Percentiles rank a stretch among this genome's conserved stretches.
phyloP scores from a whole-genome alignment of 2,329 filamentous ascomycete genomes.

The Microsporum audouinii region DNA sequence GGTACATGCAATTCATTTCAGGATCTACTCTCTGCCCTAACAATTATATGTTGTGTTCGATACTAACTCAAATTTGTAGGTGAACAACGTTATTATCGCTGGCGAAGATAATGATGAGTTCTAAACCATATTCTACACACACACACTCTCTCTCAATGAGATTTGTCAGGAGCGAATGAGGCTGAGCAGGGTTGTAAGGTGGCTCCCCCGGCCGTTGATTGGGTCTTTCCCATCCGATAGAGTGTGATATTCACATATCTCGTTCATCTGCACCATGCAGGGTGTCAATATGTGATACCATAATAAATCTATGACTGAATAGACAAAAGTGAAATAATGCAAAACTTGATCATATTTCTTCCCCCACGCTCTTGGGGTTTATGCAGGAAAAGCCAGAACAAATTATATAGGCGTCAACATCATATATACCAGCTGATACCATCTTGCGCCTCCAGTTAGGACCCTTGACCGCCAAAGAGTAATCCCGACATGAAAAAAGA shows the following conservation, averaged over 20 bases:
- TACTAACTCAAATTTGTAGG: constrained; percentile 29
- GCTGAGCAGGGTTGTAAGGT: not conserved
- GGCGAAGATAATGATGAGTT: constrained; percentile 80
- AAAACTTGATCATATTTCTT: not conserved
- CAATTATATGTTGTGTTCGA: not conserved
- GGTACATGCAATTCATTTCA: constrained; percentile 35
- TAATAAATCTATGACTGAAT: not conserved
- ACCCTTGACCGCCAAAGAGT: not conserved
- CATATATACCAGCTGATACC: not conserved
- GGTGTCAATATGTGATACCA: not conserved
- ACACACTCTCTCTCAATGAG: not conserved
- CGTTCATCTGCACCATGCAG: not conserved
- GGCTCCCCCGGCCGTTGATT: not conserved
- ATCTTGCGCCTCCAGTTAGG: not conserved
- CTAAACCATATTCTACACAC: constrained; percentile 36
- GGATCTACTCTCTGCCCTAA: not conserved
- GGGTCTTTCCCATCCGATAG: not conserved
- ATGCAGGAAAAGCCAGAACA: not conserved
- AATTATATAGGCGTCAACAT: not conserved
- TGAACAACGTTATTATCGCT: constrained; percentile 89
- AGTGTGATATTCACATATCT: not conserved
- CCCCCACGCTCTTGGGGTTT: not conserved
- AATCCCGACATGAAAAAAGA: not conserved
- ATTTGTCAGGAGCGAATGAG: not conserved
- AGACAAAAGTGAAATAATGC: not conserved